Conservation (phyloP, 1,139 yeast species). For the Sugiyamaella japonica region DNA sequence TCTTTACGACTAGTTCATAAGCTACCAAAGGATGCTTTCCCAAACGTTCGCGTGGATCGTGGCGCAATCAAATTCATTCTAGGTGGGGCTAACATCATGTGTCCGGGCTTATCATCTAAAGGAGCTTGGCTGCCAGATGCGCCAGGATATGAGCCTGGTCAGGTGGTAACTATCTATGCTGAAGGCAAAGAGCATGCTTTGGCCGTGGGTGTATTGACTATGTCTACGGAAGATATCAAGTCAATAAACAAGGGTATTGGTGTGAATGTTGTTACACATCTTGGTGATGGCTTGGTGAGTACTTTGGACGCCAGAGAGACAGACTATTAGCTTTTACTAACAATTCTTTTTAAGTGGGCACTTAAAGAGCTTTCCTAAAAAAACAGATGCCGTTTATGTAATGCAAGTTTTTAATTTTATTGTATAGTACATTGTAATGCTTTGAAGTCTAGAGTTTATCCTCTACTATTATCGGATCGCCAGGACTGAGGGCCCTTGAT, state of each 20-base stretch:
- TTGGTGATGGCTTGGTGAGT: conserved; percentile 75
- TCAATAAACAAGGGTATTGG: conserved; percentile 85
- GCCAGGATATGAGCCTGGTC: conserved; percentile 56
- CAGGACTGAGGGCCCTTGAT: background rate
- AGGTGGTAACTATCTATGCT: conserved; percentile 79
- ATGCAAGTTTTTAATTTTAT: conserved; percentile 7
- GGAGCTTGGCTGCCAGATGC: conserved; percentile 78
- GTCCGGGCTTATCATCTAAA: conserved; percentile 92
- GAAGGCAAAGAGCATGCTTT: conserved; percentile 91
- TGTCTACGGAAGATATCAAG: conserved; percentile 91
- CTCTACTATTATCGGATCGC: conserved; percentile 9
- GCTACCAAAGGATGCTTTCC: conserved; percentile 54
- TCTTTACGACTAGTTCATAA: conserved; percentile 75
- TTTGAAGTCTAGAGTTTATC: background rate
- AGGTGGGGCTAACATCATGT: conserved; percentile 95
- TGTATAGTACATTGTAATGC: conserved; percentile 1
- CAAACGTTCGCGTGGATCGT: conserved; percentile 86
- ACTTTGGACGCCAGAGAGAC: too few species aligned
- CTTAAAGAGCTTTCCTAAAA: conserved; percentile 9
- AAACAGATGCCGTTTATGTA: background rate
- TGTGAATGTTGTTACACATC: conserved; percentile 76
- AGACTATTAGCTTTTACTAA: conserved; percentile 1
- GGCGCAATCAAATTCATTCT: conserved; percentile 95
- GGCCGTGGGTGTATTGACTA: conserved; percentile 81
- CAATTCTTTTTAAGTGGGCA: conserved; percentile 9